Evolutionary conservation across 139 green algal genomes (phyloP), one percentile per base, ranked within the genome.

Genomic region (Micractinium sp.): DNA sequence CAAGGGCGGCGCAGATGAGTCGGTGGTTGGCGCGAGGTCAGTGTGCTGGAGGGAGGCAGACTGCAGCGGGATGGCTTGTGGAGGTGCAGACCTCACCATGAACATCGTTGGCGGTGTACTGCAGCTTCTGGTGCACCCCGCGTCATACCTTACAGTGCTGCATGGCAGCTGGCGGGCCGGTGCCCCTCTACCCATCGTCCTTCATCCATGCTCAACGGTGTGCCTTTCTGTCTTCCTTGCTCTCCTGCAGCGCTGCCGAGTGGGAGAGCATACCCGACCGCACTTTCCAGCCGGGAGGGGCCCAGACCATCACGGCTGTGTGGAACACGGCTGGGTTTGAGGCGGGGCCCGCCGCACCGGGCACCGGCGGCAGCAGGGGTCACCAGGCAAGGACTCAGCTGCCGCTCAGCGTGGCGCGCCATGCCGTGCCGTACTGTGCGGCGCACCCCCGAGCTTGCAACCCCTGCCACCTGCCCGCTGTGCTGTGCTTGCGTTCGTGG

Each of bases 191-290:
- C n/a, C 47, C 47, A 56, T 5, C 9, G 47, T 9, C 47, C 47
- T 56, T 56, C 9, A 56, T 56, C 47, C 47, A 56, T 9, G 47
- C 5, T 9, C 7, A 56, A 56, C 9, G 47, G 47, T 71, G 20
- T 39, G 31, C 25, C n/a, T 3, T 31, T 19, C 31, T 22, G 31
- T n/a, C 71, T 14, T 36, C 31, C 9, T 19, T 78, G 0, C 20
- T 31, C 38, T 19, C 23, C 39, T 82, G 79, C 53, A 85, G 80
- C 20, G 18, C 33, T 18, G 31, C 22, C 22, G 16, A 67, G 15
- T 85, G 80, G 80, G 80, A 85, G 53, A 18, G 4, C 12, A 85
- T 85, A 16, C 53, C 53, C n/a, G 53, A 85, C 80, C 80, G 80
- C 47, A 73, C 1, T 0, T 85, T 85, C 80, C 80, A 85, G 80